A percentile compares a stretch with the other conserved stretches of the same genome.
These are phyloP conservation scores for Chlorociboria aeruginascens DNA, from an alignment of 495 filamentous ascomycete genomes.

Conservation along the genomic window DNA sequence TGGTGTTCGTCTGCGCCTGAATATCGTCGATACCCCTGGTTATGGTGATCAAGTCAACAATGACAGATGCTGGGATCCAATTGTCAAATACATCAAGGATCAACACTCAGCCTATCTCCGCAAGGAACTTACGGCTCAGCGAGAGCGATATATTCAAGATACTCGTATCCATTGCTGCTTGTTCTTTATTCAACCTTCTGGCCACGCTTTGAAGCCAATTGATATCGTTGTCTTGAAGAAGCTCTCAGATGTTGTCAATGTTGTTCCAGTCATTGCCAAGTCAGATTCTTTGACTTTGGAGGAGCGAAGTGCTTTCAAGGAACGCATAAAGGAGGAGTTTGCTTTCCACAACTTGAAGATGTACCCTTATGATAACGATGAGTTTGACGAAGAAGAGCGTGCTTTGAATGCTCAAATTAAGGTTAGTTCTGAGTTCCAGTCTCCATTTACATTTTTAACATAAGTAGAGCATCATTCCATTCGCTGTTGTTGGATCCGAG, in stretches of 20 bases:
- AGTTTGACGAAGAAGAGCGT: slow-evolving; percentile 94
- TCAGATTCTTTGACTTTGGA: slow-evolving; percentile 93
- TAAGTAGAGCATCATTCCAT: slow-evolving; percentile 78
- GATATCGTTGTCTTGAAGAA: slow-evolving; percentile 99
- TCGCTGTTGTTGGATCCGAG: slow-evolving; percentile 95
- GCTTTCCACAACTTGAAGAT: slow-evolving; percentile 99
- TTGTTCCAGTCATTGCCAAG: slow-evolving; percentile 98
- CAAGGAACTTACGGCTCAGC: slow-evolving; percentile 99
- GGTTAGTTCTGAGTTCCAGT: slow-evolving; percentile 37
- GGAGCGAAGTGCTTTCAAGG: slow-evolving; percentile 92
- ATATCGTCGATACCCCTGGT: slow-evolving; percentile 94
- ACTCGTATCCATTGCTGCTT: slow-evolving; percentile 98
- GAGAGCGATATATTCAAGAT: slow-evolving; percentile 98
- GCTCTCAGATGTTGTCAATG: slow-evolving; percentile 96
- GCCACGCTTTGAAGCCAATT: slow-evolving; percentile 95
- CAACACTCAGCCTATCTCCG: slow-evolving; percentile 99
- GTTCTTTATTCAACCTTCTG: slow-evolving; percentile 98
- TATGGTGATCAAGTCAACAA: slow-evolving; percentile 99
- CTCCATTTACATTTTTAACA: slow-evolving; percentile 19
- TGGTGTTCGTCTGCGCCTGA: slow-evolving; percentile 90
- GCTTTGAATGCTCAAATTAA: slow-evolving; percentile 91
- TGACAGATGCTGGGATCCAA: slow-evolving; percentile 97
- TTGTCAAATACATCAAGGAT: slow-evolving; percentile 99
- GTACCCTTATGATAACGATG: slow-evolving; percentile 99
- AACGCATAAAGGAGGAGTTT: slow-evolving; percentile 98